phyloP scores from a whole-genome alignment of 2,329 filamentous ascomycete species.

The Epichloe gansuensis region DNA sequence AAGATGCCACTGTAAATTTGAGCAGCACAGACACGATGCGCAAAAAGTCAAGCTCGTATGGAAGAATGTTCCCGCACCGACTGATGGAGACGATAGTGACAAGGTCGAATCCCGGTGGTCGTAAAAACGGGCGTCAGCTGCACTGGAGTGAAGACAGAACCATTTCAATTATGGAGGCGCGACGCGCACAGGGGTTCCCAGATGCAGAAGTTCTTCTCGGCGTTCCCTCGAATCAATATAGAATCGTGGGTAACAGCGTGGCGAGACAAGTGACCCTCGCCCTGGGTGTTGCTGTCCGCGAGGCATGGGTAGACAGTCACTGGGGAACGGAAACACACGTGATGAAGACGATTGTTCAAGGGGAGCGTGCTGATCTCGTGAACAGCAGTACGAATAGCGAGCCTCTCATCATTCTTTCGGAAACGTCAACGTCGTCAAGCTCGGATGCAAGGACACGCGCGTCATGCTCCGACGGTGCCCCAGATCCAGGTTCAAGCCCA shows the following conservation, averaged over 20 bases:
- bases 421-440: not conserved
- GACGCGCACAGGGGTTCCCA: constrained; percentile 56
- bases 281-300: constrained; percentile 49
- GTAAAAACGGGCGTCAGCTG: constrained; percentile 38
- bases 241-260: constrained; percentile 66
- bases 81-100: constrained; percentile 56
- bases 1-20: not conserved
- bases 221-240: constrained; percentile 38
- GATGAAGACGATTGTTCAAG: not conserved
- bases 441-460: not conserved
- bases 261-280: constrained; percentile 54
- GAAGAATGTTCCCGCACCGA: constrained; percentile 35
- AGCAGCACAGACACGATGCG: constrained; percentile 4
- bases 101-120: constrained; percentile 33
- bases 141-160: constrained; percentile 55
- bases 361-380: not conserved
- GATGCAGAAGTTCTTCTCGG: constrained; percentile 62
- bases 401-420: too few species aligned
- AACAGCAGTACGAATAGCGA: not conserved
- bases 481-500: too few species aligned
- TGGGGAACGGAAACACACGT: not conserved
- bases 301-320: constrained; percentile 30
- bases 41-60: constrained; percentile 32
- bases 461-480: not conserved
- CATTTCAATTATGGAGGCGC: constrained; percentile 51